Evolutionary conservation across 306 rosid genomes (phyloP).

Genomic region (Sechiopsis laciniata): DNA sequence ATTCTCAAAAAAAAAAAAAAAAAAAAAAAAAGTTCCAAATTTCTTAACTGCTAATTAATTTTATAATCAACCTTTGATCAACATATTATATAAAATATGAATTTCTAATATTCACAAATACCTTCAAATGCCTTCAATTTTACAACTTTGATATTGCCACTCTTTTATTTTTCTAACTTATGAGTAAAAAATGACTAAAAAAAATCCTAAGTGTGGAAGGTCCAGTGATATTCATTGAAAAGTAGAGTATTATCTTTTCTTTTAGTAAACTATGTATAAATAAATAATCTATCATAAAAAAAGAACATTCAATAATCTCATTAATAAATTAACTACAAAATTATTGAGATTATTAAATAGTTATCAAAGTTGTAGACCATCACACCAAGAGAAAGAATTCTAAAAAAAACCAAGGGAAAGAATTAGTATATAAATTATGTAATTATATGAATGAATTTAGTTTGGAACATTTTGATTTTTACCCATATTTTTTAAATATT

Average conservation of each 20-base stretch:
- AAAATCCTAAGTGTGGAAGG: not conserved
- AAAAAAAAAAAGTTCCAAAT: not conserved
- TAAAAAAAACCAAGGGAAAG: too few relatives aligned
- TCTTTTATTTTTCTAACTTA: not conserved
- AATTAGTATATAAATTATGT: too few relatives aligned
- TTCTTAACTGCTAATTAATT: not conserved
- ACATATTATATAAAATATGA: not conserved
- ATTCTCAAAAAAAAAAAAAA: not conserved
- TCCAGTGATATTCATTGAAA: not conserved
- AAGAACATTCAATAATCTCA: not conserved
- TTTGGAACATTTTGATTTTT: too few relatives aligned
- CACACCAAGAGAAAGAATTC: not conserved
- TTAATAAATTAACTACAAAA: too few relatives aligned
- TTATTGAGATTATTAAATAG: not conserved
- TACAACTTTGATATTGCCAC: not conserved
- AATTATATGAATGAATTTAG: too few relatives aligned
- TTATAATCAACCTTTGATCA: constrained; percentile 1
- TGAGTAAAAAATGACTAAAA: not conserved
- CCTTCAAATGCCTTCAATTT: not conserved
- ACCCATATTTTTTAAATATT: too few relatives aligned
- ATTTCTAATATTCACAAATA: not conserved
- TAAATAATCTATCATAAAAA: not conserved
- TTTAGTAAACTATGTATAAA: not conserved
- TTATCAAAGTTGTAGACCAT: not conserved
- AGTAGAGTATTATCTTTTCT: not conserved